Base-by-base conservation (phyloP, 306 rosid species). In the Quercus gilva region DNA sequence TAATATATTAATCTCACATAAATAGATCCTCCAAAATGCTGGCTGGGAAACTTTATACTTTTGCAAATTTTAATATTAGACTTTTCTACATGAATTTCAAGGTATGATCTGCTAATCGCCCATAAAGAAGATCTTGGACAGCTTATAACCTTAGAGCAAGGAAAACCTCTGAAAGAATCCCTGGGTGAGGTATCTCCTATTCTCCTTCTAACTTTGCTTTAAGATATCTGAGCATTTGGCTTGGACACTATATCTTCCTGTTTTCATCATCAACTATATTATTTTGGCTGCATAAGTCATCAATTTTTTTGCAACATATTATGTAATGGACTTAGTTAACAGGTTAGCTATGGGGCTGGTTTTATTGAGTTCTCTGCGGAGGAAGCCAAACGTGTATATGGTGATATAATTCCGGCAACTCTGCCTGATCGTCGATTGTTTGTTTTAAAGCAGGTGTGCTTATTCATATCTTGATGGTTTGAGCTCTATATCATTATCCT, bases 121-220 rank as follows among this genome's bases (percentile, higher is more conserved):
- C 93, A 93, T 86, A 90, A 89, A 79, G 94, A 95, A 83, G 96
- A 89, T 85, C 91, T 95, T 70, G 98, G 92, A 67, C 92, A 95
- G 67, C 96, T 95, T 76, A 90, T 95, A 74, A 95, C 99, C 75
- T 90, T 93, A 90, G 99, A 95, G 91, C 97, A 93, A 88, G 99
- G 99, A 64, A 95, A 95, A 84, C 98, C 99, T 78, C 83, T 95
- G 49, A 89, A 84, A 81, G 99, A 95, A 89, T 89, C 99, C 78
- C 13, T 91, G 74, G 98, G 90, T 31, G 99, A 93, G 99, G 99
- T 95, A 87, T 55, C 28, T 64, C 58, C 74, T 67, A 55, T 76
- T 55, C 28, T 64, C 55, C 74, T 63, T 60, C 75, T 83, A 61
- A 37, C 12, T 69, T 72, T 78, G 77, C 78, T 74, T 70, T 73